Base-by-base conservation (phyloP, 257 asterid species). In the Petunia secreta region DNA sequence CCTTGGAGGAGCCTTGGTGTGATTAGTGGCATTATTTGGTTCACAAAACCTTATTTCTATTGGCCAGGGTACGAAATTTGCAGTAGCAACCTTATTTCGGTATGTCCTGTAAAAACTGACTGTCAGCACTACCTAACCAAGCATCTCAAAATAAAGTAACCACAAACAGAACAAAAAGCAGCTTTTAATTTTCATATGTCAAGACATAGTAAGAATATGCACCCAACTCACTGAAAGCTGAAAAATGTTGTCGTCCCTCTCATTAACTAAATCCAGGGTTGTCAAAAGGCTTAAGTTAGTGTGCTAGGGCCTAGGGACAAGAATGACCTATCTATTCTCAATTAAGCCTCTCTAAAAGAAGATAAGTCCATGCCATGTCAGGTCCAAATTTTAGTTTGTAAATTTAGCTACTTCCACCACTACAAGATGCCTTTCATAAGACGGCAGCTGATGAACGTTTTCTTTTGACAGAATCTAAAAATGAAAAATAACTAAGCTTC, bases 1-100 rank as follows among this genome's bases (percentile, higher is more conserved):
- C 99, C 97, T 93, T 82, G 99, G 96, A 88, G 96, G 97, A 80
- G 97, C 85, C 87, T 82, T 93, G 78, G 93, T 91, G 81, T 85
- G 88, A 78, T 78, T 93, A 58, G 99, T 91, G 69, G 78, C 77
- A 71, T 86, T 92, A 89, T 85, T 88, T 80, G 96, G 92, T 82
- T 88, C 89, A 64, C 98, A 93, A 81, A 92, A 95, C 82, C 97
- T 90, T 82, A 95, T 87, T 84, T 95, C 99, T 60, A 93, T 81
- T 77, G 98, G 99, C 99, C 99, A 95, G 79, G 96, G 96, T 62
- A 89, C 73, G 86, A 92, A 90, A 37, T 87, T 78, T 77, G 87
- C 53, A 82, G 89, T 84, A 38, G 98, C 98, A 44, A 91, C 98
- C 89, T 90, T 91, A 92, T 92, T 95, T 75, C 98, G 89, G 80